Evolutionary conservation across 768 basidiomycete species (phyloP), one percentile per base, ranked within the genome.

Genomic region (Botryobasidium botryosum): DNA sequence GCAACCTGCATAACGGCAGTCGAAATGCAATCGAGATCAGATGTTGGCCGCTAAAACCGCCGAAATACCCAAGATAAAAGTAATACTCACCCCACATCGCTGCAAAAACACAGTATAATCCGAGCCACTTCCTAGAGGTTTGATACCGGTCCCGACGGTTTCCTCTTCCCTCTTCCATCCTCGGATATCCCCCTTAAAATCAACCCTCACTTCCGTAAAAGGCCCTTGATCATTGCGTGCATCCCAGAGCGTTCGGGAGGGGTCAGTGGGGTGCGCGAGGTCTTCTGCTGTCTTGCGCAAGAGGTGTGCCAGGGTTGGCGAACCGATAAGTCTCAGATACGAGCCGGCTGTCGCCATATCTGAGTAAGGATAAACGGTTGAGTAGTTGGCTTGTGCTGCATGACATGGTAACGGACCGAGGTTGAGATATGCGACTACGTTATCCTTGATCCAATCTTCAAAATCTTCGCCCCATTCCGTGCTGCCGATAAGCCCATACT

Each of bases 381-480:
- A 33, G 31, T 17, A 33, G 10, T 8, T 10, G 13, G 37, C 8
- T 12, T 10, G 13, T 10, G 20, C 10, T 10, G 20, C 20, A 39
- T 12, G 13, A 28, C 27, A 12, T 8, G 2, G 23, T 17, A n/a
- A 54, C 62, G 29, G 55, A 64, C 68, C 75, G 21, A 90, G 68
- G 56, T 94, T 94, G 46, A 94, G 62, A 56, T 96, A 97, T 12
- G 83, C 71, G 13, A 84, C 87, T 35, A 78, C 81, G 50, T 91
- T 72, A 27, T 79, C 65, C 32, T 71, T 68, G 31, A 96, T 74
- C 75, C 81, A 92, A 13, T 72, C 68, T 0, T 75, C 56, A 55
- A 92, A 96, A 56, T 96, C 92, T 59, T 96, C 92, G 2, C 77
- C 87, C 72, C 80, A 92, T 61, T 96, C 92, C 3, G 85, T 91